Conservation (phyloP, 805 yeast genomes). For the Wickerhamiella parazyma region DNA sequence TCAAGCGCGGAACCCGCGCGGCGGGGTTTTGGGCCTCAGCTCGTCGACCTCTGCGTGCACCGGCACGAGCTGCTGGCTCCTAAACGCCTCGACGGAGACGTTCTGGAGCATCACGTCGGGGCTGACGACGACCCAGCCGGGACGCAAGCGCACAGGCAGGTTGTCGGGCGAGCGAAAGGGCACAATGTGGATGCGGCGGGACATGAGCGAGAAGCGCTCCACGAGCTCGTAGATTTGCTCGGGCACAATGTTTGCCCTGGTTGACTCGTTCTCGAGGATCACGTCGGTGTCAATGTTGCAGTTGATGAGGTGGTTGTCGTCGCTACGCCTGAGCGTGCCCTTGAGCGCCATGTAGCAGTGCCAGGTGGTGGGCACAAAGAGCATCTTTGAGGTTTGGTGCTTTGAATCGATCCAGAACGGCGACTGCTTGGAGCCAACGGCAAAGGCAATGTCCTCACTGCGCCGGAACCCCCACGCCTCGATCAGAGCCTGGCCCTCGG, state of each 20-base stretch:
- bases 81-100: constrained; percentile 38
- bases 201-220: constrained; percentile 77
- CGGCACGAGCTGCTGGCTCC: constrained; percentile 36
- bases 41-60: constrained; percentile 60
- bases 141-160: constrained; percentile 47
- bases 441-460: constrained; percentile 77
- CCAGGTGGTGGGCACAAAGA: constrained; percentile 61
- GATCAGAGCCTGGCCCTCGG: constrained; percentile 37
- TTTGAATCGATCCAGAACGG: constrained; percentile 42
- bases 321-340: constrained; percentile 79
- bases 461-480: constrained; percentile 57
- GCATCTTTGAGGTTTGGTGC: constrained; percentile 30
- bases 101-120: constrained; percentile 72
- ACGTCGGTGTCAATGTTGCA: constrained; percentile 88
- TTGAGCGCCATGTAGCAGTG: constrained; percentile 98
- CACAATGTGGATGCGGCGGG: constrained; percentile 69
- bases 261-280: constrained; percentile 41
- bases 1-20: constrained; percentile 10
- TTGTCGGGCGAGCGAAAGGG: constrained; percentile 53
- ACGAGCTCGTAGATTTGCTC: constrained; percentile 65
- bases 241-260: constrained; percentile 40
- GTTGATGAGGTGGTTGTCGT: constrained; percentile 72
- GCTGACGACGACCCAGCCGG: constrained; percentile 84
- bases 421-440: constrained; percentile 53
- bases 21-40: constrained; percentile 75